Percentiles rank a stretch among this genome's conserved stretches.
Conservation (phyloP, 2,329 filamentous ascomycete genomes). For the Zopfia rhizophila region DNA sequence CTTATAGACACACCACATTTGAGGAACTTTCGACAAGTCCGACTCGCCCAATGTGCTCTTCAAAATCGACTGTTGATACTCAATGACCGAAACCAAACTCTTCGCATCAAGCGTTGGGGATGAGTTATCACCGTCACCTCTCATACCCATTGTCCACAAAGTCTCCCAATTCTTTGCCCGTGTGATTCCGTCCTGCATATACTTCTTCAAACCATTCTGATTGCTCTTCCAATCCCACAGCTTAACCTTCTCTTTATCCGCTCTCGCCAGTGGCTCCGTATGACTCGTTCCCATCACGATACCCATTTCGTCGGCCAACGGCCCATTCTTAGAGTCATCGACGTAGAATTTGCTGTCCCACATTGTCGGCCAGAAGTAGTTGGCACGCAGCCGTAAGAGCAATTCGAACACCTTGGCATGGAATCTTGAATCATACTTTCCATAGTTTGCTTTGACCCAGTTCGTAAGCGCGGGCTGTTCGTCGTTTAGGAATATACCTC, state of each 20-base stretch:
- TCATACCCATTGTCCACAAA: slow-evolving; percentile 73
- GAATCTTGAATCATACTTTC: slow-evolving; percentile 65
- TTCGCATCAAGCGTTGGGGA: slow-evolving; percentile 32
- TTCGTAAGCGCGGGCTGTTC: slow-evolving; percentile 72
- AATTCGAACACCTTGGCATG: slow-evolving; percentile 76
- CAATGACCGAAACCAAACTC: slow-evolving; percentile 65
- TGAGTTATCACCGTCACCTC: slow-evolving; percentile 72
- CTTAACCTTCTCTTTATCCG: slow-evolving; percentile 54
- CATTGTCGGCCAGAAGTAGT: slow-evolving; percentile 77
- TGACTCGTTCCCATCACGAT: slow-evolving; percentile 77
- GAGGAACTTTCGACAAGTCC: slow-evolving; percentile 65
- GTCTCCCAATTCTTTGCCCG: slow-evolving; percentile 69
- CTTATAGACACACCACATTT: slow-evolving; percentile 77
- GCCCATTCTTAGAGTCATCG: slow-evolving; percentile 73
- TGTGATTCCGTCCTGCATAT: slow-evolving; percentile 35
- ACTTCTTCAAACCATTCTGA: slow-evolving; percentile 34
- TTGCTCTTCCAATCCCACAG: slow-evolving; percentile 43
- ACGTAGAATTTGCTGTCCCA: slow-evolving; percentile 76
- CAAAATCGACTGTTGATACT: slow-evolving; percentile 67
- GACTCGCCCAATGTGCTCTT: slow-evolving; percentile 60
- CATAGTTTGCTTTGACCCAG: slow-evolving; percentile 68
- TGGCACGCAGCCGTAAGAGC: slow-evolving; percentile 73
- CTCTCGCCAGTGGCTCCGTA: slow-evolving; percentile 73
- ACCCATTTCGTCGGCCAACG: slow-evolving; percentile 74
- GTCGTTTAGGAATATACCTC: slow-evolving; percentile 75